Conservation (phyloP, 2,329 filamentous ascomycete genomes). For the Aspergillus tanneri region DNA sequence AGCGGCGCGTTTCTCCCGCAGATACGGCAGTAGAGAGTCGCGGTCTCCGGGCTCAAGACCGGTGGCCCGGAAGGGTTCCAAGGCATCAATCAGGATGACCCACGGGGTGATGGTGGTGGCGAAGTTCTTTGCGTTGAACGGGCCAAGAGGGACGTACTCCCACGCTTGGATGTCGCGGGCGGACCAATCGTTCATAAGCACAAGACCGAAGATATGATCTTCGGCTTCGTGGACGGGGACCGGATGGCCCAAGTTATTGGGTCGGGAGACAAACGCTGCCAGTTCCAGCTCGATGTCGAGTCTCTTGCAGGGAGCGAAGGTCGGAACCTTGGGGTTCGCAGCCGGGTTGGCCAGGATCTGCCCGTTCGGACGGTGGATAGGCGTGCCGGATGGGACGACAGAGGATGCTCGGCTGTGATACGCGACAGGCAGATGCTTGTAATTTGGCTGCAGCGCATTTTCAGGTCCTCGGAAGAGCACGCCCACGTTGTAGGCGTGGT, state of each 20-base stretch:
- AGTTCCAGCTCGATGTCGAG: conserved; percentile 81
- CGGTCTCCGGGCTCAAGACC: conserved; percentile 56
- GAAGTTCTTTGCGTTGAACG: conserved; percentile 84
- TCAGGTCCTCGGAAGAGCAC: conserved; percentile 69
- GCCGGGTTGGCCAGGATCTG: conserved; percentile 68
- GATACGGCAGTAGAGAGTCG: conserved; percentile 58
- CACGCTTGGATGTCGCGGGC: conserved; percentile 78
- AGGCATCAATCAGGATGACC: conserved; percentile 73
- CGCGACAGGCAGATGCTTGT: conserved; percentile 75
- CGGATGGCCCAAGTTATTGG: conserved; percentile 64
- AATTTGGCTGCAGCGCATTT: conserved; percentile 77
- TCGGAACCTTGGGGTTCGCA: conserved; percentile 61
- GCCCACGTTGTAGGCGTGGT: conserved; percentile 74
- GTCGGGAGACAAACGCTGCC: conserved; percentile 68
- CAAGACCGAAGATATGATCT: conserved; percentile 73
- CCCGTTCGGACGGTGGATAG: conserved; percentile 70
- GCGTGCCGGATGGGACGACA: conserved; percentile 71
- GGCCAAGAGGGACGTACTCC: conserved; percentile 80
- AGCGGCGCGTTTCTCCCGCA: conserved; percentile 59
- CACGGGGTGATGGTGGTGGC: conserved; percentile 74
- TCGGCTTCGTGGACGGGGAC: conserved; percentile 65
- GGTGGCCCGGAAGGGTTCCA: conserved; percentile 63
- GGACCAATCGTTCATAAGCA: conserved; percentile 85
- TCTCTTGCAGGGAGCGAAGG: conserved; percentile 62
- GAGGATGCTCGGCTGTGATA: conserved; percentile 79